Conservation (phyloP, 2,329 filamentous ascomycete species). For the Exophiala oligosperma region DNA sequence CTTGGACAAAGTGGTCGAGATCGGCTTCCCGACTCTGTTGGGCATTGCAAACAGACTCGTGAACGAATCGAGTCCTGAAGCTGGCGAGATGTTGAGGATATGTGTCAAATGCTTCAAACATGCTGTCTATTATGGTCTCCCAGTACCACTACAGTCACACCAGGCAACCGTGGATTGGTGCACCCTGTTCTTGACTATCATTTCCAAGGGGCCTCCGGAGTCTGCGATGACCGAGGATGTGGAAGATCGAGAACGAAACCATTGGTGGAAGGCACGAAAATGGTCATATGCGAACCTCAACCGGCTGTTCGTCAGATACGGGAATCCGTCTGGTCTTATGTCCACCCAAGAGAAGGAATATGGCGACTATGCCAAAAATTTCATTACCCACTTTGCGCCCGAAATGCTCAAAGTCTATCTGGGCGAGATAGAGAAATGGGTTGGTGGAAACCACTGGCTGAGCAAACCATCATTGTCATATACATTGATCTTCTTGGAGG, state of each 20-base stretch:
- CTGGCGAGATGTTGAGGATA: constrained; percentile 93
- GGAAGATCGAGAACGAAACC: constrained; percentile 85
- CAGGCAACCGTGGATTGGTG: constrained; percentile 92
- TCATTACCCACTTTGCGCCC: constrained; percentile 87
- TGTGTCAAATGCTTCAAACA: constrained; percentile 98
- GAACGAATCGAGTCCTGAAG: constrained; percentile 88
- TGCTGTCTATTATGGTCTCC: constrained; percentile 93
- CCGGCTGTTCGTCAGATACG: constrained; percentile 90
- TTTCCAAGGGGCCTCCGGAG: constrained; percentile 79
- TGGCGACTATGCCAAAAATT: constrained; percentile 81
- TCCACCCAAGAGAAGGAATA: constrained; percentile 75
- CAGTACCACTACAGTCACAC: constrained; percentile 73
- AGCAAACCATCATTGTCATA: constrained; percentile 93
- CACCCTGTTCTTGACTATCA: constrained; percentile 86
- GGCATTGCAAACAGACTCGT: constrained; percentile 85
- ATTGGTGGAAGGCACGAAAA: constrained; percentile 99
- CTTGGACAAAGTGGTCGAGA: constrained; percentile 91
- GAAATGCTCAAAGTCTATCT: constrained; percentile 96
- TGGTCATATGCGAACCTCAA: constrained; percentile 99
- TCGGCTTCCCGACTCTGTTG: constrained; percentile 84
- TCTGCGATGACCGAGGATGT: constrained; percentile 76
- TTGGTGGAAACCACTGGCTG: constrained; percentile 89
- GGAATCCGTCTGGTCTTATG: constrained; percentile 75
- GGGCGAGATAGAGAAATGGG: constrained; percentile 95
- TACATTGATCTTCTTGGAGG: constrained; percentile 91